Evolutionary conservation across 306 rosid genomes (phyloP).

Genomic region (Prunus mira): DNA sequence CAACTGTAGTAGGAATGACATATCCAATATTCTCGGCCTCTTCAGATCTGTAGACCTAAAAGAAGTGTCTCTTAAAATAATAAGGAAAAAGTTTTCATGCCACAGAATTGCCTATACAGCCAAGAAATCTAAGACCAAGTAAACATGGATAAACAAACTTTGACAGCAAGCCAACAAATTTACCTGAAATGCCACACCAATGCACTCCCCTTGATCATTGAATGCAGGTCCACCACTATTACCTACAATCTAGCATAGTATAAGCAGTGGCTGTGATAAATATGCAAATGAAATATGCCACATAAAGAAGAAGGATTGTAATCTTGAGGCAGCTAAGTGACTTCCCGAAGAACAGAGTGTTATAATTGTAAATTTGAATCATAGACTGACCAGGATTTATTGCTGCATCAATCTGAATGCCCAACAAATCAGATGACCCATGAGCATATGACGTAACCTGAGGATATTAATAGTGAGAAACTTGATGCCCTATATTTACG

Average conservation of each 20-base stretch:
- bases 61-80: conserved; percentile 47
- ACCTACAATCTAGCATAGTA: conserved; percentile 63
- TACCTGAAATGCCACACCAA: conserved; percentile 99
- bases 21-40: conserved; percentile 99
- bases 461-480: conserved; percentile 24
- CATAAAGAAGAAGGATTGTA: conserved; percentile 7
- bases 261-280: conserved; percentile 38
- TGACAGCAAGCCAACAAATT: conserved; percentile 35
- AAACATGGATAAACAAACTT: conserved; percentile 1
- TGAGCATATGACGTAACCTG: conserved; percentile 98
- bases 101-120: not conserved
- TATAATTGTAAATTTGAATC: not conserved
- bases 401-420: conserved; percentile 98
- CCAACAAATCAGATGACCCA: conserved; percentile 93
- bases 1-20: conserved; percentile 94
- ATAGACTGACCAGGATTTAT: conserved; percentile 87
- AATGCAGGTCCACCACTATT: conserved; percentile 99
- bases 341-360: not conserved
- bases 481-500: conserved; percentile 1
- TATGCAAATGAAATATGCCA: conserved; percentile 1
- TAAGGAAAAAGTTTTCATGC: not conserved
- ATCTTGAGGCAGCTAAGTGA: conserved; percentile 6
- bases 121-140: conserved; percentile 18
- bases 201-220: conserved; percentile 95
- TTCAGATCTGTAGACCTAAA: conserved; percentile 97